phyloP scores from a whole-genome alignment of 164 flowering plant genomes.

The Warburgia ugandensis region DNA sequence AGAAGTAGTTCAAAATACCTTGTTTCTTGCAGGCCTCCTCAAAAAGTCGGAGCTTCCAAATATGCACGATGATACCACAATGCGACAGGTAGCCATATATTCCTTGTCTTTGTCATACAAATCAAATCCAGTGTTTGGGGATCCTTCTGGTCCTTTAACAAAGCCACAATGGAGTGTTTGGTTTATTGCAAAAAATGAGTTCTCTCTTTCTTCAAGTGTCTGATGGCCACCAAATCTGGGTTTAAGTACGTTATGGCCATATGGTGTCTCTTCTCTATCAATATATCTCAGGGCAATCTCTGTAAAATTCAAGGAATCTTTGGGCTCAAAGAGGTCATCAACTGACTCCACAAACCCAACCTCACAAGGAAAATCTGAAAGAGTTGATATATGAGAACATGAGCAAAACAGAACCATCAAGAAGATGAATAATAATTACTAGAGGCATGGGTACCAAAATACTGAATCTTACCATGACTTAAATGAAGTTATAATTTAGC shows the following conservation, averaged over 20 bases:
- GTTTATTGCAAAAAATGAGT: conserved; percentile 57
- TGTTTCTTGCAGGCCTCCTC: conserved; percentile 70
- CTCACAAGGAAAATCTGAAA: conserved; percentile 74
- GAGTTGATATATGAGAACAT: background rate
- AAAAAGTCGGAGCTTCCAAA: conserved; percentile 92
- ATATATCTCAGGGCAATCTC: conserved; percentile 52
- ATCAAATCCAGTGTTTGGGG: conserved; percentile 70
- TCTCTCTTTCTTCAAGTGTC: conserved; percentile 79
- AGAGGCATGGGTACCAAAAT: background rate
- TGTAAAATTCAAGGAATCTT: conserved; percentile 39
- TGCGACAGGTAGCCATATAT: conserved; percentile 58
- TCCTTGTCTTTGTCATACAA: conserved; percentile 51
- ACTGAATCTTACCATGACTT: background rate
- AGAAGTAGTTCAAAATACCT: conserved; percentile 31
- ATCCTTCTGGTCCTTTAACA: conserved; percentile 58
- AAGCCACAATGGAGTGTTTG: conserved; percentile 94
- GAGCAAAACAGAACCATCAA: background rate
- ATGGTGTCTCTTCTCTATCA: conserved; percentile 38
- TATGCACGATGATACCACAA: conserved; percentile 91
- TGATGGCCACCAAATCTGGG: conserved; percentile 93
- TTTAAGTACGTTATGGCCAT: conserved; percentile 13
- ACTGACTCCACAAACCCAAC: conserved; percentile 47
- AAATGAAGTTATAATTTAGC: too few species aligned
- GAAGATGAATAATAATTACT: background rate
- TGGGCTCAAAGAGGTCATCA: conserved; percentile 49